Percentiles rank a stretch among this genome's conserved stretches.
These are phyloP conservation scores for Thraustochytrium sp. DNA, from an alignment of 352 stramenopile species.

Conservation along the genomic window DNA sequence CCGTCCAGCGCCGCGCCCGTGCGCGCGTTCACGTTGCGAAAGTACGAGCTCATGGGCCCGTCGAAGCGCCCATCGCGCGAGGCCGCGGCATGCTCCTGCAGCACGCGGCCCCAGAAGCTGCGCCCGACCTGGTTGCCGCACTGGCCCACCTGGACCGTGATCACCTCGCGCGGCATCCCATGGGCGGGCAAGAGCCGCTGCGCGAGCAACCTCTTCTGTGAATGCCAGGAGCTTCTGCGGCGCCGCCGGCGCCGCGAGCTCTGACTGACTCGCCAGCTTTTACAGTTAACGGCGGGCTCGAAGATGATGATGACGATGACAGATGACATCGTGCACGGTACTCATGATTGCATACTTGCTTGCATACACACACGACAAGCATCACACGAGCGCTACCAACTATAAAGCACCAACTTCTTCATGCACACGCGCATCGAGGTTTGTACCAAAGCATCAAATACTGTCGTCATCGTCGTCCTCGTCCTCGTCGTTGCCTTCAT, in stretches of 20 bases:
- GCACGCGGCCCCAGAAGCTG: constrained; percentile 79
- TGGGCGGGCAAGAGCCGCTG: too few species aligned
- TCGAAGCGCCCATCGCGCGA: constrained; percentile 60
- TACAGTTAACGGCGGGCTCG: neutral
- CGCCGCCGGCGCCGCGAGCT: too few species aligned
- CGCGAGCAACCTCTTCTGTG: too few species aligned
- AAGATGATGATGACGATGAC: neutral
- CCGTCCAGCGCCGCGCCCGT: neutral
- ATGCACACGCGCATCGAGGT: too few species aligned
- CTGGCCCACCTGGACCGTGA: constrained; percentile 84
- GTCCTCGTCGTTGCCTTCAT: too few species aligned
- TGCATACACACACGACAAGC: too few species aligned
- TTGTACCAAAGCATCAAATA: neutral
- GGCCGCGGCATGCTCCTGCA: constrained; percentile 72
- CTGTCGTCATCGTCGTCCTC: neutral
- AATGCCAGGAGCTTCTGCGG: too few species aligned
- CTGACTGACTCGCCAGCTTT: too few species aligned
- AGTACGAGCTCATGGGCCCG: constrained; percentile 83
- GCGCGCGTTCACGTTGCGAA: constrained; percentile 67
- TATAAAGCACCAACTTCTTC: too few species aligned
- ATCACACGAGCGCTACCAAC: too few species aligned
- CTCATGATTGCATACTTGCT: too few species aligned
- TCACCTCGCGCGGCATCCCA: constrained; percentile 71
- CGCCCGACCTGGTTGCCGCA: constrained; percentile 87
- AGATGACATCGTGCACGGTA: too few species aligned